Evolutionary conservation across 2,329 filamentous ascomycete species (phyloP).

Genomic region (Clonostachys rhizophaga): DNA sequence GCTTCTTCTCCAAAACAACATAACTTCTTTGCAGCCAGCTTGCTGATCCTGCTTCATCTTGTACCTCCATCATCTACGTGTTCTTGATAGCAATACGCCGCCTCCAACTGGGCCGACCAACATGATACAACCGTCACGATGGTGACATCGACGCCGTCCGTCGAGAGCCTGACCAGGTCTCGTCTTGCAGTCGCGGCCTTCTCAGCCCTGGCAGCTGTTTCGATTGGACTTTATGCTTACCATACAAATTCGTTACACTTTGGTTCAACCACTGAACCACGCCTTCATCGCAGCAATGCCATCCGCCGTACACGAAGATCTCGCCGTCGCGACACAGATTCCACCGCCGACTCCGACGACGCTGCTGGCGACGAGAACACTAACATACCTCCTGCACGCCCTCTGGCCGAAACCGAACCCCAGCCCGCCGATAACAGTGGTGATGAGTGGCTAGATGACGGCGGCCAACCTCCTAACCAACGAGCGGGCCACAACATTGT

Average conservation of each 20-base stretch:
- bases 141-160: conserved; percentile 42
- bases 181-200: conserved; percentile 50
- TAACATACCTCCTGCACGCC: conserved; percentile 7
- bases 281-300: conserved; percentile 63
- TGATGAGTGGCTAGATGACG: conserved; percentile 39
- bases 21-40: neutral
- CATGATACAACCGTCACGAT: conserved; percentile 30
- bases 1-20: conserved; percentile 1
- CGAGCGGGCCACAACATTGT: conserved; percentile 74
- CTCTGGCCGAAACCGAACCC: neutral
- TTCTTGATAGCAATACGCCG: neutral
- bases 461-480: conserved; percentile 28
- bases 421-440: conserved; percentile 40
- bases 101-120: conserved; percentile 11
- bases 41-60: too few species aligned
- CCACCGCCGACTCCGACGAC: conserved; percentile 34
- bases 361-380: conserved; percentile 38
- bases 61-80: too few species aligned
- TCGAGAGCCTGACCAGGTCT: conserved; percentile 50
- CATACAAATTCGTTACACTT: conserved; percentile 4
- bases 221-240: conserved; percentile 56
- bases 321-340: conserved; percentile 24
- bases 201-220: conserved; percentile 51
- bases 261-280: conserved; percentile 7
- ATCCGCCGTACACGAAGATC: conserved; percentile 45